These are phyloP conservation scores for Penicillium paxilli DNA, from an alignment of 495 filamentous ascomycete genomes.

Conservation along the genomic window DNA sequence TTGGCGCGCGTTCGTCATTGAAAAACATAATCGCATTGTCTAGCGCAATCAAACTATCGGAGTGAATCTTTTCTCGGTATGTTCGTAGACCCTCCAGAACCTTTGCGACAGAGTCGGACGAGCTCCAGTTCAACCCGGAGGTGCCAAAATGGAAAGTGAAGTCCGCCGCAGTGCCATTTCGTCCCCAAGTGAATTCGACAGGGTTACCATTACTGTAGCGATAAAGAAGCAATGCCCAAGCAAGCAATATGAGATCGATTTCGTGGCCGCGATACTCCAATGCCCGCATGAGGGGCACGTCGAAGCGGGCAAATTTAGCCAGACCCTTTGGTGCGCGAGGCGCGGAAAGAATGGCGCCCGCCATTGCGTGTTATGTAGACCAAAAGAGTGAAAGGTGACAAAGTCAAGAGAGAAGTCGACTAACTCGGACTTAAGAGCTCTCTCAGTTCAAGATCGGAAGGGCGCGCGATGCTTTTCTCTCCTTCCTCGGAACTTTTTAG, in stretches of 20 bases:
- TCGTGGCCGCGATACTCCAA: conserved; percentile 7
- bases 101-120: background rate
- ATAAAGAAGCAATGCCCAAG: conserved; percentile 7
- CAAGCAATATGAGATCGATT: conserved; percentile 7
- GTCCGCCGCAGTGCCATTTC: conserved; percentile 3
- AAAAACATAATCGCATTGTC: conserved; percentile 5
- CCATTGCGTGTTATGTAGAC: background rate
- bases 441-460: background rate
- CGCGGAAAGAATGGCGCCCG: conserved; percentile 3
- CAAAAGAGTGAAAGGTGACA: background rate
- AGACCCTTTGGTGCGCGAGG: background rate
- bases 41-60: background rate
- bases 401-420: background rate
- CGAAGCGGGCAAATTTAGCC: conserved; percentile 7
- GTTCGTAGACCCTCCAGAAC: background rate
- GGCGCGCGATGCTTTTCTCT: background rate
- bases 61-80: conserved; percentile 3
- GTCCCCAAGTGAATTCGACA: conserved; percentile 8
- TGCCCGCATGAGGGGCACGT: conserved; percentile 2
- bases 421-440: background rate
- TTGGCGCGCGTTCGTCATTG: conserved; percentile 8
- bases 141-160: conserved; percentile 6
- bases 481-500: background rate
- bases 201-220: conserved; percentile 10
- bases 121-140: background rate